phyloP scores from a whole-genome alignment of 345 rosid genomes.

The Eucalyptus sp. region DNA sequence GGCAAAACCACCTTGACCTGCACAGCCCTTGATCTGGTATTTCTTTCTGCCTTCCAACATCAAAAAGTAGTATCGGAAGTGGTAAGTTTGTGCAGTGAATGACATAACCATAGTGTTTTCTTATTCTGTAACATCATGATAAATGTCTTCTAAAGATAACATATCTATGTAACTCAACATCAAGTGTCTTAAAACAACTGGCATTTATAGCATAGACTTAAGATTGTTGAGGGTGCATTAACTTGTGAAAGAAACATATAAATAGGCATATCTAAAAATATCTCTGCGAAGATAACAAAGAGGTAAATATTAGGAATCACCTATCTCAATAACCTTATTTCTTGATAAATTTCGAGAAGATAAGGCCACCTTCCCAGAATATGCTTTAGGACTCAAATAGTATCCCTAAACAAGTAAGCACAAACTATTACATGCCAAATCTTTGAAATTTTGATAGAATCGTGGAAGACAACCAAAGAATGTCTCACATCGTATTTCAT shows the following conservation, averaged over 20 bases:
- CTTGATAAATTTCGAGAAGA: conserved; percentile 52
- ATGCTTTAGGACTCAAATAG: conserved; percentile 42
- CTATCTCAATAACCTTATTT: conserved; percentile 74
- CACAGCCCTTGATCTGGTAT: conserved; percentile 95
- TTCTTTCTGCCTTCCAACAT: conserved; percentile 59
- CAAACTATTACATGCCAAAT: not conserved
- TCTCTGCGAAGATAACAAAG: not conserved
- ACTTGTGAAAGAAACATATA: not conserved
- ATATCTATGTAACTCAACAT: not conserved
- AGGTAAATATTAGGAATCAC: conserved; percentile 15
- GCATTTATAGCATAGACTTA: not conserved
- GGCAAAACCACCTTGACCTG: conserved; percentile 94
- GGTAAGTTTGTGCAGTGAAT: not conserved
- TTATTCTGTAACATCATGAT: not conserved
- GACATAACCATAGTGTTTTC: not conserved
- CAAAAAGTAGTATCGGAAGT: not conserved
- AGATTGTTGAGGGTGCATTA: not conserved
- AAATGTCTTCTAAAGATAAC: not conserved
- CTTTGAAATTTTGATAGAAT: not conserved
- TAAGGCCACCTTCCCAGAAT: conserved; percentile 55
- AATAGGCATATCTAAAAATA: not conserved
- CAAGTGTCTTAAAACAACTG: not conserved
- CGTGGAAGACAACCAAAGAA: not conserved
- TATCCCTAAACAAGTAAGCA: conserved; percentile 50
- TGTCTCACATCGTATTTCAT: conserved; percentile 48